Base-by-base conservation (phyloP, 192 early-diverging fungal species). In the Polychytrium aggregatum region DNA sequence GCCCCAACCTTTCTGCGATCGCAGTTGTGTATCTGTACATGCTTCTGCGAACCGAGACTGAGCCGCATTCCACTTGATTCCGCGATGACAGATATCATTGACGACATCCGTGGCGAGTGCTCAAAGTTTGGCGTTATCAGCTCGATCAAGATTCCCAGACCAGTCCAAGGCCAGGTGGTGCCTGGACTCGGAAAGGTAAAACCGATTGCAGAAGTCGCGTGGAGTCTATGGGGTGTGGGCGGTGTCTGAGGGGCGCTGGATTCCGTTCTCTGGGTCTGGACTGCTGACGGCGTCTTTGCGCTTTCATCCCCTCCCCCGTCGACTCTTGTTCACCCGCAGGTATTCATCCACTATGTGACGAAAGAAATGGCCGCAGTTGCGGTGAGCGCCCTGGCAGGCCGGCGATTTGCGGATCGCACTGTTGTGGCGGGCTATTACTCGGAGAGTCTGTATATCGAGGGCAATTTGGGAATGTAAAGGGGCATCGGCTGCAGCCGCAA, bases 61-160 rank as follows among this genome's bases (percentile, higher is more conserved):
- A 8, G 16, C 29, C 40, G 45, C 28, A 22, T 48, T 44, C 6
- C 17, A 6, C 48, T 9, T 46, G 26, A 50, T 50, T 2, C 5
- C 9, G 8, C 24, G 14, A 33, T 45, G 2, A 36, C 55, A 67
- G 92, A 96, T 48, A 92, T 97, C 49, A 26, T 84, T 39, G 85
- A 92, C 27, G 95, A 98, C 64, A 79, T 97, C 40, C 68, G 68
- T 18, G 88, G 90, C 17, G 95, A 98, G 60, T 92, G 88, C 59
- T 52, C 59, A 35, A 92, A 82, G 57, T 94, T 83, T 64, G 95
- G 95, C 13, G 54, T 52, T n/a, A 64, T 98, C n/a, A 37, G 60
- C 3, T 78, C 83, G 9, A 65, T 97, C 52, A 76, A 73, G 50
- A 92, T 98, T 55, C 95, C 95, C 21, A 67, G 89, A 28, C 86